Base-by-base conservation (phyloP, 192 early-diverging fungal genomes). In the Coemansia sp. region DNA sequence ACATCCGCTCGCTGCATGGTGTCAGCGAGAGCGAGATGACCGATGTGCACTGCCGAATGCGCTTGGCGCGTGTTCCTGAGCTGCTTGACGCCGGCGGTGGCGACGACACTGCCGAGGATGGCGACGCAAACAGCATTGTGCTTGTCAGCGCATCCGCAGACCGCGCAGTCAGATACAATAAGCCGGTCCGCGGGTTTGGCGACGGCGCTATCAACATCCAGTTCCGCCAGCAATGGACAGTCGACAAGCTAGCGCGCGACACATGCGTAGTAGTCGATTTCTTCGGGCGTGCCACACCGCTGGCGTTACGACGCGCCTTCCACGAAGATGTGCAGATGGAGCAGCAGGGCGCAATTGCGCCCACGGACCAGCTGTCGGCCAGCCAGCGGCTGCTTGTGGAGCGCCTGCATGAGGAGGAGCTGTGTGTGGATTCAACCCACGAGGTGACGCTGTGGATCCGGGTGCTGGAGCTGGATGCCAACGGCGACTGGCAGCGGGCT, bases 401-500 rank as follows among this genome's bases (percentile, higher is more conserved):
- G 62, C 74, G 67, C 61, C 80, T 65, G 64, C 82, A 69, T 58
- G 83, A 79, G 81, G 89, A 92, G 55, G 90, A 88, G 63, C 73
- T 88, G 47, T 75, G 87, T 41, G 78, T 84, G 3, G 84, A 87
- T 32, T 88, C 90, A 68, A 82, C 87, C 6, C 90, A 91, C 55
- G 90, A 93, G 72, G 55, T 93, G 0, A 49, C 86, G 8, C 72
- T 87, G 15, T 90, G 88, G 83, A 69, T 91, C 8, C 88, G 89
- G 22, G 64, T 91, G 16, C 81, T 85, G 36, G 92, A 93, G 48
- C 68, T 89, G n/a, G 81, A 78, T 11, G 69, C 83, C 3, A 84
- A 87, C 40, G 92, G 90, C 26, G 74, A 82, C 9, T 91, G 90
- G 71, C 69, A 82, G 65, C 36, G 63, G 51, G 36, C 60, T 46